Conservation (phyloP, 176 grass and related monocot species). For the Ananas comosus region DNA sequence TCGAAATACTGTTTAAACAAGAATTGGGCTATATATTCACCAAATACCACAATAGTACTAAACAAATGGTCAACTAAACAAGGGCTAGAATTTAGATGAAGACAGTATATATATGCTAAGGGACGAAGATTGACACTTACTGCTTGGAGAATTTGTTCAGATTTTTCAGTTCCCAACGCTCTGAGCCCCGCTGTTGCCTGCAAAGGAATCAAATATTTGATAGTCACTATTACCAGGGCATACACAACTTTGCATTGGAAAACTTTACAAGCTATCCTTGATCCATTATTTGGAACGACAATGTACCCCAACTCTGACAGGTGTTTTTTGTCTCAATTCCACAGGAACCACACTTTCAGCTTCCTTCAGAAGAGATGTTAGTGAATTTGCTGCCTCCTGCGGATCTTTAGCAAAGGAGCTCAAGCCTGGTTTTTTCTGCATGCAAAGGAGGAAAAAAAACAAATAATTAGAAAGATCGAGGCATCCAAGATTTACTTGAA, state of each 20-base stretch:
- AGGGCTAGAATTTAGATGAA: not conserved
- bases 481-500: not conserved
- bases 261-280: not conserved
- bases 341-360: conserved; percentile 10
- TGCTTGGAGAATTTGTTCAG: conserved; percentile 34
- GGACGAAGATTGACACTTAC: conserved; percentile 13
- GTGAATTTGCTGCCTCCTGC: conserved; percentile 16
- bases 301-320: conserved; percentile 25
- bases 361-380: conserved; percentile 11
- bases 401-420: conserved; percentile 23
- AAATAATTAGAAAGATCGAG: not conserved
- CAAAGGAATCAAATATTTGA: not conserved
- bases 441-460: not conserved
- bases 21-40: no score
- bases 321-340: conserved; percentile 12
- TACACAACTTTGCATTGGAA: not conserved
- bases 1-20: not conserved
- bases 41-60: no score
- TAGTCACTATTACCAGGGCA: not conserved
- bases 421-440: conserved; percentile 23
- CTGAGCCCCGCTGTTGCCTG: conserved; percentile 40
- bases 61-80: not conserved
- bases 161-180: conserved; percentile 28
- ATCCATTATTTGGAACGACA: not conserved
- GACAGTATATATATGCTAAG: not conserved